A percentile compares a stretch with the other conserved stretches of the same genome.
Conservation (phyloP, 768 basidiomycete species). For the Podaxis sp. region DNA sequence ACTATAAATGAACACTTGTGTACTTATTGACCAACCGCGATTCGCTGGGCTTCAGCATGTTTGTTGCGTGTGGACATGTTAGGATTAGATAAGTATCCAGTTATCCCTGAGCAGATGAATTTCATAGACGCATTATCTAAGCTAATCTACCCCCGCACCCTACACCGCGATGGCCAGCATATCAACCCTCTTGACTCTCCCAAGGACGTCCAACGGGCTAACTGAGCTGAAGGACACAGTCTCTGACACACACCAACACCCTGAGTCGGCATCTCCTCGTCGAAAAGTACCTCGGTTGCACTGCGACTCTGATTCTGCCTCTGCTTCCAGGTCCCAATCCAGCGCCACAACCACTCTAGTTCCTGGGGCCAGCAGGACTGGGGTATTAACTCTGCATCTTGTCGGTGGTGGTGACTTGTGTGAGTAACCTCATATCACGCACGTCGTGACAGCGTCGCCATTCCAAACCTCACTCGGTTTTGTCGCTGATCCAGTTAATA, state of each 20-base stretch:
- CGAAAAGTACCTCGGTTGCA: slow-evolving; percentile 67
- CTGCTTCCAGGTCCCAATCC: slow-evolving; percentile 52
- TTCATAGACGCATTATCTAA: neutral
- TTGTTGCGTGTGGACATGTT: neutral
- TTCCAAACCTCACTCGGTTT: neutral
- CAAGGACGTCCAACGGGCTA: slow-evolving; percentile 49
- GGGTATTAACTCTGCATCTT: slow-evolving; percentile 20
- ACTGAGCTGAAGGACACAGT: slow-evolving; percentile 35
- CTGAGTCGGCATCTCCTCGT: slow-evolving; percentile 51
- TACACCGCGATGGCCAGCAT: slow-evolving; percentile 15
- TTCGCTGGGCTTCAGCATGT: neutral
- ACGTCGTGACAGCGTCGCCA: no score
- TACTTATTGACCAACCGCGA: neutral
- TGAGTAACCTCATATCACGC: neutral
- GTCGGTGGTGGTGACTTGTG: slow-evolving; percentile 24
- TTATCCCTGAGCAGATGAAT: neutral
- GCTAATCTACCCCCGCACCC: neutral
- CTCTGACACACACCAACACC: slow-evolving; percentile 25
- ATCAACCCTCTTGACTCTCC: slow-evolving; percentile 39
- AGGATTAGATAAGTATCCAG: no score
- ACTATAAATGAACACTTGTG: neutral
- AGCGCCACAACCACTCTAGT: slow-evolving; percentile 13
- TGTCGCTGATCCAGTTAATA: slow-evolving; percentile 14
- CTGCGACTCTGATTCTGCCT: slow-evolving; percentile 62
- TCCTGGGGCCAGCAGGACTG: neutral